Percentiles rank a stretch among this genome's conserved stretches.
Conservation (phyloP, 208 protist species). For the Leishmania arabica region DNA sequence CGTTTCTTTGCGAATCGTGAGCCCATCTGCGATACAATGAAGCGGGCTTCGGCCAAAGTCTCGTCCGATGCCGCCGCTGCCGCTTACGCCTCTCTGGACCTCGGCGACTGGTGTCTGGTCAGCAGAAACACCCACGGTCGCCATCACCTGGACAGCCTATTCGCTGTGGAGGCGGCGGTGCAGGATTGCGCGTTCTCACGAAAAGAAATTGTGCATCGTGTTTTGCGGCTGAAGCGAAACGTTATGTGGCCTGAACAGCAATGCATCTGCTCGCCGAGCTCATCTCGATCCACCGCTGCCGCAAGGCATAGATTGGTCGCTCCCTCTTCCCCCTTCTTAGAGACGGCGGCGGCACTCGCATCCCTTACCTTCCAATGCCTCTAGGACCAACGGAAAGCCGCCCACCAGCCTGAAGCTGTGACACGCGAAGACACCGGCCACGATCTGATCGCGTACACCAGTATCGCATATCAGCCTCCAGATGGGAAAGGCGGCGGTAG, state of each 20-base stretch:
- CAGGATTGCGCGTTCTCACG: not conserved
- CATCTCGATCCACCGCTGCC: not conserved
- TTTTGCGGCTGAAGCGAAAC: not conserved
- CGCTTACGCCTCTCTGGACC: not conserved
- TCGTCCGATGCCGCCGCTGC: not conserved
- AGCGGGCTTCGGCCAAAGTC: not conserved
- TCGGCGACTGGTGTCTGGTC: not conserved
- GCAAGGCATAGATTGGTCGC: not conserved
- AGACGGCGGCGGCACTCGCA: not conserved
- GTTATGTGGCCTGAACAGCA: not conserved
- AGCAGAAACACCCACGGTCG: not conserved
- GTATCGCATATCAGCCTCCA: not conserved
- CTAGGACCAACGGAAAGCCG: not conserved
- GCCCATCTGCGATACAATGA: not conserved
- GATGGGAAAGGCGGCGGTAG: not conserved
- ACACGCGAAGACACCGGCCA: not conserved
- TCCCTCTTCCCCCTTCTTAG: not conserved
- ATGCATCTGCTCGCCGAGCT: not conserved
- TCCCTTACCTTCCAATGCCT: not conserved
- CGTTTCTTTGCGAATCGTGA: not conserved
- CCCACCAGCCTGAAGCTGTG: not conserved
- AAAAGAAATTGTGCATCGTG: not conserved
- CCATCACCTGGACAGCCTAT: not conserved
- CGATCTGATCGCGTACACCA: not conserved
- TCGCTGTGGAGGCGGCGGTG: not conserved